These are phyloP conservation scores for Diaporthe ilicicola DNA, from an alignment of 2,329 filamentous ascomycete species.

Conservation along the genomic window DNA sequence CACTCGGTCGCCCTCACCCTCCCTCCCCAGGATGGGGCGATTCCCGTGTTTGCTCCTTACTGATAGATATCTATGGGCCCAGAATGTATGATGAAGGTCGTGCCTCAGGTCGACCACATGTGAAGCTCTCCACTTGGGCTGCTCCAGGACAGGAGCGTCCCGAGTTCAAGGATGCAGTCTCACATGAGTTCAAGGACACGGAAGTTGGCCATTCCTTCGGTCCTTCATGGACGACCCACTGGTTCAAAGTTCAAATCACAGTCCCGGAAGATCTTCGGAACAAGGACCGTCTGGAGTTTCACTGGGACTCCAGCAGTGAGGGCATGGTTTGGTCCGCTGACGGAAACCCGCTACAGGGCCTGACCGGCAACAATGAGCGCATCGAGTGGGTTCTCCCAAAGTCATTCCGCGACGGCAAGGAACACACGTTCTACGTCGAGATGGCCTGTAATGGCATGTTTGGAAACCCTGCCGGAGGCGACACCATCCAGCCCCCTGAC, in stretches of 20 bases:
- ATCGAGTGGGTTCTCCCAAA: constrained; percentile 91
- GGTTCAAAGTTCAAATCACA: constrained; percentile 87
- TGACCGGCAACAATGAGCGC: constrained; percentile 89
- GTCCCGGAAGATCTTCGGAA: constrained; percentile 77
- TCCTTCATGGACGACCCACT: constrained; percentile 96
- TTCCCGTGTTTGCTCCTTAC: constrained; percentile 25
- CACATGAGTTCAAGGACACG: constrained; percentile 77
- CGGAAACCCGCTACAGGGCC: constrained; percentile 88
- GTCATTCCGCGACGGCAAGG: constrained; percentile 81
- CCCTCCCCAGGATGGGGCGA: not conserved
- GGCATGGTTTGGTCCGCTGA: constrained; percentile 93
- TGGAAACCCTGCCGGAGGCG: constrained; percentile 82
- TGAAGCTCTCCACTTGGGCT: constrained; percentile 87
- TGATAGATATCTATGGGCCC: not conserved
- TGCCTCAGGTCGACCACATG: constrained; percentile 74
- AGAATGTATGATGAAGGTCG: constrained; percentile 78
- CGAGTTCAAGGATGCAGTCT: constrained; percentile 83
- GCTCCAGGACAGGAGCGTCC: constrained; percentile 82
- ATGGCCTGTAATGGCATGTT: constrained; percentile 99
- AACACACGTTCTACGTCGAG: constrained; percentile 93
- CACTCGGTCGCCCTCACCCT: no score
- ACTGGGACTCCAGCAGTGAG: constrained; percentile 96
- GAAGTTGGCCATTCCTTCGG: constrained; percentile 83
- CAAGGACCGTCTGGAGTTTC: constrained; percentile 88
- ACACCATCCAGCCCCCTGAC: constrained; percentile 87